Conservation (phyloP, 1,284 basidiomycete species). For the Cystobasidium pallidum region DNA sequence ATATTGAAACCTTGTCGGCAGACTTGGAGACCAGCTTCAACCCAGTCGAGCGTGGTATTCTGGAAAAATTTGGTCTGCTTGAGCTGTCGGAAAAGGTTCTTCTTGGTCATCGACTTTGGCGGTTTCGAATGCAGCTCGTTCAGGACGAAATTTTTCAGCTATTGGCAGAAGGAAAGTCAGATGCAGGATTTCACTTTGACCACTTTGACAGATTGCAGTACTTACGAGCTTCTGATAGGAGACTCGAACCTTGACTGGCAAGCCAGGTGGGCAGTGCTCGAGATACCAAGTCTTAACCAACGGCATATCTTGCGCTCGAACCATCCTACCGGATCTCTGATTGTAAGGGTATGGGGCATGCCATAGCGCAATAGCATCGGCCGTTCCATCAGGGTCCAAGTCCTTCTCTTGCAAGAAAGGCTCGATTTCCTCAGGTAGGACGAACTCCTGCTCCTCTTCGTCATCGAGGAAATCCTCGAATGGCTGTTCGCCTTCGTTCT, state of each 20-base stretch:
- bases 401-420: constrained; percentile 83
- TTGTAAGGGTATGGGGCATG: constrained; percentile 98
- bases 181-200: neutral
- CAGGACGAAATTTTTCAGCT: constrained; percentile 89
- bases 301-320: constrained; percentile 91
- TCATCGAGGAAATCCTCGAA: constrained; percentile 89
- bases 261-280: constrained; percentile 94
- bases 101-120: constrained; percentile 97
- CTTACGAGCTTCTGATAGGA: constrained; percentile 90
- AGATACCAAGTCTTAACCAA: constrained; percentile 93
- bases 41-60: constrained; percentile 96
- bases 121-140: constrained; percentile 87
- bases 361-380: constrained; percentile 96
- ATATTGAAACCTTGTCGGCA: constrained; percentile 99
- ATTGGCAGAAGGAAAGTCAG: neutral
- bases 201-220: constrained; percentile 20
- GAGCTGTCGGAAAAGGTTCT: constrained; percentile 91
- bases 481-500: constrained; percentile 78
- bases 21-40: constrained; percentile 97
- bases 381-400: constrained; percentile 79
- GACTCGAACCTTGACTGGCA: constrained; percentile 97
- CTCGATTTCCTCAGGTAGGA: constrained; percentile 75
- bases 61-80: constrained; percentile 99
- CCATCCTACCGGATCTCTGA: constrained; percentile 86
- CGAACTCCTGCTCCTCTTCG: constrained; percentile 76